Conservation (phyloP, 371 early-diverging fungal species). For the Apophysomyces elegans region DNA sequence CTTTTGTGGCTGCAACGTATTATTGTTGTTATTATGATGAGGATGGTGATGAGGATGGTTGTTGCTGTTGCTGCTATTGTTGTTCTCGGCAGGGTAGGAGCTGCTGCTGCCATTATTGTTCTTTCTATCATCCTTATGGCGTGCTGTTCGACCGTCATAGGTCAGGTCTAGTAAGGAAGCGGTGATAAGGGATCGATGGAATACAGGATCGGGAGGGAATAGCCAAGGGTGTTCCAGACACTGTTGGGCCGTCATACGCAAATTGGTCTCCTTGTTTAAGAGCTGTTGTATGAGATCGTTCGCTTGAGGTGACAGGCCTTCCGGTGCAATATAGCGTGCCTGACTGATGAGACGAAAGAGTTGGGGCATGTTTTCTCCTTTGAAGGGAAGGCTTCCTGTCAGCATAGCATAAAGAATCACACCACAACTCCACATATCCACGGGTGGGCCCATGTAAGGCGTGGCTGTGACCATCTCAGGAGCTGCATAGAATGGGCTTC, state of each 20-base stretch:
- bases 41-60: no score
- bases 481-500: slow-evolving; percentile 91
- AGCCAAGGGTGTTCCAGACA: slow-evolving; percentile 84
- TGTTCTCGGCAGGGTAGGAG: no score
- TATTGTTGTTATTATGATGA: background rate
- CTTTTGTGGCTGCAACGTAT: slow-evolving; percentile 5
- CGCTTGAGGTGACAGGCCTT: slow-evolving; percentile 43
- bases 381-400: slow-evolving; percentile 80
- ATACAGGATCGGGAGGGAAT: background rate
- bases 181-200: background rate
- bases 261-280: slow-evolving; percentile 58
- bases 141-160: background rate
- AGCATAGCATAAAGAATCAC: slow-evolving; percentile 78
- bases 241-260: slow-evolving; percentile 77
- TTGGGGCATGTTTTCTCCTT: slow-evolving; percentile 77
- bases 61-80: no score
- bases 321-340: slow-evolving; percentile 59
- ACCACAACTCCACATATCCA: slow-evolving; percentile 83
- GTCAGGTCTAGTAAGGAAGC: slow-evolving; percentile 3
- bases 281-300: slow-evolving; percentile 59
- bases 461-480: slow-evolving; percentile 83
- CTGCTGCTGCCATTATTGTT: background rate
- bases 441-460: slow-evolving; percentile 75
- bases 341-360: slow-evolving; percentile 70
- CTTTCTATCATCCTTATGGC: background rate